Conservation (phyloP, 257 asterid genomes). For the Nicotiana knightiana region DNA sequence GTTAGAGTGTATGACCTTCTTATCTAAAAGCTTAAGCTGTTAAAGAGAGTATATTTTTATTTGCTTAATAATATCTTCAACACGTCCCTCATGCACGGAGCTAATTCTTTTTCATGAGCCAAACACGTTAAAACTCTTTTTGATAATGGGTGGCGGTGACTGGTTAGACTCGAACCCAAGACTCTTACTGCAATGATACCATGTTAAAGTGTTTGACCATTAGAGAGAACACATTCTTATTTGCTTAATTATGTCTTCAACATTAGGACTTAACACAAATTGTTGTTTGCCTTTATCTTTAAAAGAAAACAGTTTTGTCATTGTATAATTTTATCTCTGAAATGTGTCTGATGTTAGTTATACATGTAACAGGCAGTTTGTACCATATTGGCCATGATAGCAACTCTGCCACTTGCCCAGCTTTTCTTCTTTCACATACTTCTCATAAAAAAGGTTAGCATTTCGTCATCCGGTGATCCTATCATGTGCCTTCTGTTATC, state of each 20-base stretch:
- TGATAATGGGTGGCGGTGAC: background rate
- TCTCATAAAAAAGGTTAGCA: slow-evolving; percentile 74
- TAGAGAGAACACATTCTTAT: background rate
- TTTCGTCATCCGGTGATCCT: background rate
- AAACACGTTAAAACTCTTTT: background rate
- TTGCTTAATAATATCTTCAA: background rate
- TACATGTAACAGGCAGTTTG: slow-evolving; percentile 62
- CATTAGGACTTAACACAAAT: background rate
- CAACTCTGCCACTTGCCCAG: slow-evolving; percentile 88
- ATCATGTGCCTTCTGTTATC: background rate
- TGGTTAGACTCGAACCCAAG: background rate
- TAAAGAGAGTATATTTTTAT: background rate
- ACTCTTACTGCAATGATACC: background rate
- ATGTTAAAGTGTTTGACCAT: background rate
- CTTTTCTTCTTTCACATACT: slow-evolving; percentile 99
- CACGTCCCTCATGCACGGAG: background rate
- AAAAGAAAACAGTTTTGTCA: background rate
- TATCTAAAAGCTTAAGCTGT: background rate
- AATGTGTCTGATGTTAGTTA: background rate
- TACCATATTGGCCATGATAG: slow-evolving; percentile 95
- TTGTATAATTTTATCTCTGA: background rate
- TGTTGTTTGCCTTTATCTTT: background rate
- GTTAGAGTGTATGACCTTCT: background rate
- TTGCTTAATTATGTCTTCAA: background rate
- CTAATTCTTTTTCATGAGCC: background rate